Evolutionary conservation across 78 protist species (phyloP).

Genomic region (Dictyostelium brefeldianum): DNA sequence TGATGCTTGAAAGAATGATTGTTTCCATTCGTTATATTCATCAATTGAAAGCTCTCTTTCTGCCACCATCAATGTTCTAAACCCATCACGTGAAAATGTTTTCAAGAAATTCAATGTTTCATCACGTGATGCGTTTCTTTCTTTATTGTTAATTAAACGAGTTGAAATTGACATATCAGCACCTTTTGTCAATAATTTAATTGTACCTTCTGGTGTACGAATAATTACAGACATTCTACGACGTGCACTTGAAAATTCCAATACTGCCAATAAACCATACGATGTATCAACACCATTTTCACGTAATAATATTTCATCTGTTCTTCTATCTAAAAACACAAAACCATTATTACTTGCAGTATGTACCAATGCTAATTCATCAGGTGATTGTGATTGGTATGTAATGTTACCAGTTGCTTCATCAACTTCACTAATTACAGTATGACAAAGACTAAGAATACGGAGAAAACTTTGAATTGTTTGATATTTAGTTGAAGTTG

Average conservation of each 20-base stretch:
- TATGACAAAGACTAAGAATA: conserved; percentile 72
- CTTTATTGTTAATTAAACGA: conserved; percentile 22
- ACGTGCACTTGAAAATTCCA: conserved; percentile 86
- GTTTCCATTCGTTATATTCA: conserved; percentile 66
- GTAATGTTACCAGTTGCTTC: conserved; percentile 71
- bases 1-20: conserved; percentile 59
- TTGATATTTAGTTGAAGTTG: background rate
- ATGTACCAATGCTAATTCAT: conserved; percentile 89
- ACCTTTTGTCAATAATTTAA: conserved; percentile 65
- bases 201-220: conserved; percentile 69
- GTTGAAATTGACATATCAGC: conserved; percentile 75
- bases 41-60: conserved; percentile 41
- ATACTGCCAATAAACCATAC: conserved; percentile 52
- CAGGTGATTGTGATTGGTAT: conserved; percentile 91
- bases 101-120: conserved; percentile 55
- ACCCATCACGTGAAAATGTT: conserved; percentile 68
- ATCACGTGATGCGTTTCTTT: conserved; percentile 9
- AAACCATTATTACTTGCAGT: conserved; percentile 90
- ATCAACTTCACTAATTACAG: conserved; percentile 67
- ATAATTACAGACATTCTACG: conserved; percentile 86
- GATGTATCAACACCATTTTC: conserved; percentile 64
- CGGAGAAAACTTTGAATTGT: conserved; percentile 48
- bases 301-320: conserved; percentile 48
- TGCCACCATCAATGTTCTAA: conserved; percentile 69
- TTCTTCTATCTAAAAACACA: conserved; percentile 63